Conservation (phyloP, 768 basidiomycete species). For the Dacryopinax spathularia region DNA sequence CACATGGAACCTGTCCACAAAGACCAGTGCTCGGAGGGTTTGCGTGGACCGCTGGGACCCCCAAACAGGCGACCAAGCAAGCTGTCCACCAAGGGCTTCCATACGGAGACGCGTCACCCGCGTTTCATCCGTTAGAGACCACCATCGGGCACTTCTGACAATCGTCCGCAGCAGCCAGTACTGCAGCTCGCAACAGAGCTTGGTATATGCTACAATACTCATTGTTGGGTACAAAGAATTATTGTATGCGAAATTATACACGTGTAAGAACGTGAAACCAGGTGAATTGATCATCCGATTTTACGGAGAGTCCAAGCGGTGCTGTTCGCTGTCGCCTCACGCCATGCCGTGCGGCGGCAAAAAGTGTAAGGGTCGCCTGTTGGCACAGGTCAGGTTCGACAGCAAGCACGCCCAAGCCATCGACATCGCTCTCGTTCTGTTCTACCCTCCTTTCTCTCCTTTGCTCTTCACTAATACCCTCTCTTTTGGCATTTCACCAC, state of each 20-base stretch:
- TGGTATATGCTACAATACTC: no score
- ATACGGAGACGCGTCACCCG: not conserved
- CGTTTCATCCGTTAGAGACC: not conserved
- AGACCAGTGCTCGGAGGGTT: no score
- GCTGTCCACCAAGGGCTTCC: no score
- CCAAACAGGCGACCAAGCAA: no score
- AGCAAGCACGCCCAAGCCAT: not conserved
- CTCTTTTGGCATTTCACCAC: not conserved
- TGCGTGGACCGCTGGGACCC: no score
- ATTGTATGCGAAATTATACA: no score
- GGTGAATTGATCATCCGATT: not conserved
- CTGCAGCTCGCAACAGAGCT: no score
- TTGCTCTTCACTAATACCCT: not conserved
- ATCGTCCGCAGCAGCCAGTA: no score
- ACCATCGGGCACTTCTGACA: not conserved
- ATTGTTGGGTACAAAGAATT: no score
- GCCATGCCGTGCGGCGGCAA: constrained; percentile 1
- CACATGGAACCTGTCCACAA: no score
- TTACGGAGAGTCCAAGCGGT: not conserved
- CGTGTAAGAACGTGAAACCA: not conserved
- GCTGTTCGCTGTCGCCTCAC: not conserved
- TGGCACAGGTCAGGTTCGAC: constrained; percentile 1
- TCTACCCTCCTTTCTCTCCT: not conserved
- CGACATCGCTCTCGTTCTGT: not conserved
- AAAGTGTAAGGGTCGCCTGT: constrained; percentile 3